Conservation (phyloP, 2,329 filamentous ascomycete species). For the Dothideomycetes sp. region DNA sequence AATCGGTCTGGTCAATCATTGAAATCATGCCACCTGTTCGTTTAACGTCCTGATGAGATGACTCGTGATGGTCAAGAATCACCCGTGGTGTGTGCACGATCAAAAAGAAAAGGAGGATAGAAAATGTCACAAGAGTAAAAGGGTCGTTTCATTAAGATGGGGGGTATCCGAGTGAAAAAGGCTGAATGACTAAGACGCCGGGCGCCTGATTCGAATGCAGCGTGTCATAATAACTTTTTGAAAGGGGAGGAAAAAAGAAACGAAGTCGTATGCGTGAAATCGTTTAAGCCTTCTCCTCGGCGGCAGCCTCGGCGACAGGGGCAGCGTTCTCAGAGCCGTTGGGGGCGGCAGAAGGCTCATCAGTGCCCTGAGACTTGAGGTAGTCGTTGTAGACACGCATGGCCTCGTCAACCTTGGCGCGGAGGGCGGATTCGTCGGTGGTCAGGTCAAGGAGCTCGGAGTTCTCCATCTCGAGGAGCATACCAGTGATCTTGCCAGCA, state of each 20-base stretch:
- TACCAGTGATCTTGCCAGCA: constrained; percentile 98
- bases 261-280: neutral
- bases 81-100: no score
- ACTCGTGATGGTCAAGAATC: no score
- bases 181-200: constrained; percentile 12
- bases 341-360: constrained; percentile 19
- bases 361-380: constrained; percentile 68
- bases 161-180: constrained; percentile 12
- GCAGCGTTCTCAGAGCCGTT: constrained; percentile 29
- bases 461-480: constrained; percentile 99
- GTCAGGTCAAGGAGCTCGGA: constrained; percentile 88
- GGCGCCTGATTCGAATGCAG: constrained; percentile 12
- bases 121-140: constrained; percentile 11
- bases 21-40: no score
- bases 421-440: constrained; percentile 79
- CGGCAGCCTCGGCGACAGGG: constrained; percentile 23
- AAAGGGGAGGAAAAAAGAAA: constrained; percentile 1
- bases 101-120: neutral
- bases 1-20: no score
- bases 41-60: no score
- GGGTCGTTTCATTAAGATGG: constrained; percentile 14
- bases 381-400: constrained; percentile 98
- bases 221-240: constrained; percentile 14
- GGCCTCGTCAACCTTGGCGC: constrained; percentile 94
- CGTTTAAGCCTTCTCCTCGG: constrained; percentile 12